Percentiles rank a stretch among this genome's conserved stretches.
These are phyloP conservation scores for Malassezia yamatoensis DNA, from an alignment of 1,284 basidiomycete species.

Conservation along the genomic window DNA sequence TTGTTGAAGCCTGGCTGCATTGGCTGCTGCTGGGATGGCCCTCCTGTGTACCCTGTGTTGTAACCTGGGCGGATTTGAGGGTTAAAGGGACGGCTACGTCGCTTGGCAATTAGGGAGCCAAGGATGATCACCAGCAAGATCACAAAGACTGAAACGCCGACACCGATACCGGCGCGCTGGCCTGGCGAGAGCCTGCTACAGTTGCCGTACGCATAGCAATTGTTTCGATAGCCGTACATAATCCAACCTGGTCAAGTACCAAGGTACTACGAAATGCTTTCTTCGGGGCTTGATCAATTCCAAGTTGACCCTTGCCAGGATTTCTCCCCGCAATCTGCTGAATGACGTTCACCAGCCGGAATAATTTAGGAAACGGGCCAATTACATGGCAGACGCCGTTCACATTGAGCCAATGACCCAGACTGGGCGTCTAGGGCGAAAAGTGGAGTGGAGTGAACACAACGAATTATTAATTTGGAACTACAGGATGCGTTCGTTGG, in stretches of 20 bases:
- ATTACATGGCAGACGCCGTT: too few relatives aligned
- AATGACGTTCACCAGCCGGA: not conserved
- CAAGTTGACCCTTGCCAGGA: not conserved
- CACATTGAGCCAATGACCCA: too few relatives aligned
- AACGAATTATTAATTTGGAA: too few relatives aligned
- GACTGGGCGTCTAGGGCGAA: too few relatives aligned
- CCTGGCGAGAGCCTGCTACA: not conserved
- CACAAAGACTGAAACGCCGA: constrained; percentile 6
- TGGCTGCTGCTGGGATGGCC: constrained; percentile 1
- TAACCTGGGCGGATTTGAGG: constrained; percentile 5
- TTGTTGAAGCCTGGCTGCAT: not conserved
- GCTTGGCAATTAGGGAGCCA: not conserved
- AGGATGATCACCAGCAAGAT: constrained; percentile 4
- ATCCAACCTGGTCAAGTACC: too few relatives aligned
- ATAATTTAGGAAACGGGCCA: too few relatives aligned
- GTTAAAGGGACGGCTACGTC: constrained; percentile 6
- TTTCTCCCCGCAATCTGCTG: not conserved
- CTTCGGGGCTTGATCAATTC: too few relatives aligned
- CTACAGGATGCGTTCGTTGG: too few relatives aligned
- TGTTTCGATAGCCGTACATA: not conserved
- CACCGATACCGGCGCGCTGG: constrained; percentile 9
- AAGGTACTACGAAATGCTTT: too few relatives aligned
- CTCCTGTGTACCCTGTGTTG: not conserved
- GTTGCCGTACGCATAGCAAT: not conserved
- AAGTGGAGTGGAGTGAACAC: too few relatives aligned